Evolutionary conservation across 176 grass and related monocot genomes (phyloP).

Genomic region (Elaeis guineensis): DNA sequence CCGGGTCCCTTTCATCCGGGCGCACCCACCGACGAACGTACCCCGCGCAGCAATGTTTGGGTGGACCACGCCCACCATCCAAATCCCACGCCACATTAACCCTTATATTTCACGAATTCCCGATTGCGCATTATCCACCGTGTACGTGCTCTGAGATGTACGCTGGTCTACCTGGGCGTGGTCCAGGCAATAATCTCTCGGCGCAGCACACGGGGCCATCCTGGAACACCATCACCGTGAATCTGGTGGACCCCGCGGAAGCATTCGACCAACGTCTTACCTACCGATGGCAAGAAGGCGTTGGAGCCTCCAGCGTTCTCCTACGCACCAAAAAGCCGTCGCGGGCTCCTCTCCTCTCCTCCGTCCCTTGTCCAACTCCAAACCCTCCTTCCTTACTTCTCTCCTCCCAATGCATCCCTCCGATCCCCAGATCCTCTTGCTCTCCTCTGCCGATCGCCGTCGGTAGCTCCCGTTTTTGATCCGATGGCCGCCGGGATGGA

Average conservation of each 20-base stretch:
- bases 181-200: too few relatives aligned
- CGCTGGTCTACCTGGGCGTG: too few relatives aligned
- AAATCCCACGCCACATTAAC: too few relatives aligned
- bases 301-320: not conserved
- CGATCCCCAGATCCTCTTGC: conserved; percentile 1
- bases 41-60: too few relatives aligned
- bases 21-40: too few relatives aligned
- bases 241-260: not conserved
- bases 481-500: conserved; percentile 7
- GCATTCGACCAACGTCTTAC: conserved; percentile 13
- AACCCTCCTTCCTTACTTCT: not conserved
- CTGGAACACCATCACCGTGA: too few relatives aligned
- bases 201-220: too few relatives aligned
- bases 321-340: not conserved
- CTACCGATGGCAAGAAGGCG: conserved; percentile 19
- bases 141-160: too few relatives aligned
- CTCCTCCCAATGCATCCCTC: conserved; percentile 38
- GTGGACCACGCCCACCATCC: too few relatives aligned
- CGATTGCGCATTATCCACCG: too few relatives aligned
- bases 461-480: not conserved
- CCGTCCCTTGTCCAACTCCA: not conserved
- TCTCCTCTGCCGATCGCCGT: not conserved
- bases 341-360: not conserved
- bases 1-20: too few relatives aligned
- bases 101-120: too few relatives aligned